Conservation (phyloP, 2,329 filamentous ascomycete species). For the Cladophialophora chaetospira region DNA sequence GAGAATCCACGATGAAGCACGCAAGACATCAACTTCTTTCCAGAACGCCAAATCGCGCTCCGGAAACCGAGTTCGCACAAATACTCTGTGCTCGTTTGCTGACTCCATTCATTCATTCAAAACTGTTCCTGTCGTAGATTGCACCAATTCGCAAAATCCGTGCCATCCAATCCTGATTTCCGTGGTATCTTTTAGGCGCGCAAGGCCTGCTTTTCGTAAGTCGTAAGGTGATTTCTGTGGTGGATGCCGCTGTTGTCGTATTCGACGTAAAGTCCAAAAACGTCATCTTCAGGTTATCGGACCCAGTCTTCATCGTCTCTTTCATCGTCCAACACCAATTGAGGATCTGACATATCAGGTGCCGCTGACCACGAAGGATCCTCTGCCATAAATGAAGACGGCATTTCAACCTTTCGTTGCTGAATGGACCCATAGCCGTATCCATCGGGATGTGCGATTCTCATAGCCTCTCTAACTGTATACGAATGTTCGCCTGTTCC, state of each 20-base stretch:
- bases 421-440: neutral
- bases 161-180: neutral
- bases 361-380: slow-evolving; percentile 33
- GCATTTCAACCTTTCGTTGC: slow-evolving; percentile 9
- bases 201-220: neutral
- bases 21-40: neutral
- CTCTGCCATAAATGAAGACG: slow-evolving; percentile 18
- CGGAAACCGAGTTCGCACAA: neutral
- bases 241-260: neutral
- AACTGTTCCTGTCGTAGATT: neutral
- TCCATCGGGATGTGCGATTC: slow-evolving; percentile 31
- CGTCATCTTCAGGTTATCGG: slow-evolving; percentile 15
- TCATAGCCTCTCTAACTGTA: slow-evolving; percentile 32
- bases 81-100: neutral
- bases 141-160: neutral
- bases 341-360: slow-evolving; percentile 27
- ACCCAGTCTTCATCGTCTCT: slow-evolving; percentile 34
- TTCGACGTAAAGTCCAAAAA: neutral
- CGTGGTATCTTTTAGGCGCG: slow-evolving; percentile 2
- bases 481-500: slow-evolving; percentile 28
- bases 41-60: neutral
- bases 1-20: neutral
- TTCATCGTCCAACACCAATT: slow-evolving; percentile 30
- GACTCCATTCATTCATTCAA: neutral
- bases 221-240: neutral